Base-by-base conservation (phyloP, 495 filamentous ascomycete genomes). In the Aspergillus avenaceus region DNA sequence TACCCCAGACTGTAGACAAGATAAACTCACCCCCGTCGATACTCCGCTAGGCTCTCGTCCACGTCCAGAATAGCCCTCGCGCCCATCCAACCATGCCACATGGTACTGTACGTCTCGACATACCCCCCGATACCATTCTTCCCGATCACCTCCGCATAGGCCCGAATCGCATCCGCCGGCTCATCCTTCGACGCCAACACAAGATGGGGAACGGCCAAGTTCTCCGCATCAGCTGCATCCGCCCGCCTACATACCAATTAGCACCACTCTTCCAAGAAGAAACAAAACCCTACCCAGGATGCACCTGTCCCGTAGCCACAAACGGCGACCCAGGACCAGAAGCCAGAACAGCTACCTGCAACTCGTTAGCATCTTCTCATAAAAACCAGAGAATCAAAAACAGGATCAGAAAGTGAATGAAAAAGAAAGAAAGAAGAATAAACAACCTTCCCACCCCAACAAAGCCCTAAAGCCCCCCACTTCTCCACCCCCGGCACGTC, bases 61-160 rank as follows among this genome's bases (percentile, higher is more conserved):
- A 75, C 60, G 24, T 69, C 66, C 9, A 84, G 53, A n/a, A 81
- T 61, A 0, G 80, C 78, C 28, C 81, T 67, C 0, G 81, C 77
- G 2, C 78, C 77, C 82, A 84, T 84, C 78, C 81, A 84, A 14
- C 81, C 82, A 53, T 84, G 82, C 62, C 69, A 70, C 77, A 79
- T 79, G 5, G 50, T 70, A 1, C 50, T 36, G 49, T 81, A 84
- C 5, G 65, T 77, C 54, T 82, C 76, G 4, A 84, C 72, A 41
- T 66, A 49, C 0, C 67, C 71, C 13, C 43, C 59, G 27, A 64
- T 61, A 7, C 61, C 70, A n/a, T 66, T 69, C 18, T 61, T 64
- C 4, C 61, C 56, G 3, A 82, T 54, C 0, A 70, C 54, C 41
- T 70, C 43, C 1, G 53, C 56, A 47, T 78, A 77, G 16, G 63